Base-by-base conservation (phyloP, 2,329 filamentous ascomycete genomes). In the Penicillium sp. region DNA sequence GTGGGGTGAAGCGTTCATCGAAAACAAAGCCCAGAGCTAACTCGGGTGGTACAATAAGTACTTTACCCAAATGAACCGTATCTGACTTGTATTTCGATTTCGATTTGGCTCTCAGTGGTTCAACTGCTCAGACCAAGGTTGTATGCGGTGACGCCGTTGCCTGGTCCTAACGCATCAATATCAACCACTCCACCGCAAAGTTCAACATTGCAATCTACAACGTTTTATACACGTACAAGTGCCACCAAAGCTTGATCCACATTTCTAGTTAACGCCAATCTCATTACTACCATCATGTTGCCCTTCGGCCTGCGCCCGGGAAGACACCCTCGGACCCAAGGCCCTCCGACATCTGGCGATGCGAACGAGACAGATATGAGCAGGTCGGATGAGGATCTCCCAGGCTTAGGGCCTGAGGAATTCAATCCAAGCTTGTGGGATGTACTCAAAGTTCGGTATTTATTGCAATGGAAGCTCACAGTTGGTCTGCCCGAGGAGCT, bases 401-500 rank as follows among this genome's bases (percentile, higher is more conserved):
- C 43, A 43, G 55, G 49, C 5, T 13, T 34, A 34, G 35, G 23
- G 13, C 13, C 19, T 26, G 30, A 50, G 7, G n/a, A 18, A 7
- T 70, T 63, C 46, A 66, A 67, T 29, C 70, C 72, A 1, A 62
- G 42, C 18, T 13, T 72, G 6, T 61, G 56, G 41, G 71, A 75
- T 47, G 72, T 72, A 9, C 59, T 72, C 16, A 64, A 68, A 48
- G 66, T 70, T 2, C 66, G 70, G 27, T 58, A 66, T 56, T 30
- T 74, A 0, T 55, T 75, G 23, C 64, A 62, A 41, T 68, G 65
- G 64, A 70, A 66, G 54, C 49, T 60, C 7, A 35, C 47, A 4
- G 58, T 55, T 16, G 59, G 63, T 9, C 55, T 75, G 1, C 73
- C 73, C 0, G 53, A 58, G n/a, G 73, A 75, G 46, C 62, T 75